Evolutionary conservation across 176 grass and related monocot species (phyloP).

Genomic region (Carex littledalei): DNA sequence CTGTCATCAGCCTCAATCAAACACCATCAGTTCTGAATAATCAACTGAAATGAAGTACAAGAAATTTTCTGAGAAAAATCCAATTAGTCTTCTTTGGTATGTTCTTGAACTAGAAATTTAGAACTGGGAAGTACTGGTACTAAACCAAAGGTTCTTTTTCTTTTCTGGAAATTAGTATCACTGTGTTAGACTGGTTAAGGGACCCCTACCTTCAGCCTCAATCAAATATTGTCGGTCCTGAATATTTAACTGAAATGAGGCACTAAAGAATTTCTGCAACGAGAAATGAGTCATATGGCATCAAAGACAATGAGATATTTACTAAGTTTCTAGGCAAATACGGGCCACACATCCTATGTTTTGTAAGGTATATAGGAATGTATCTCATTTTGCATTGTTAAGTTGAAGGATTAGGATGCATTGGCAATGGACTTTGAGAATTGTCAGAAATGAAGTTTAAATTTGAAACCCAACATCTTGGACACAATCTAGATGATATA

Average conservation of each 20-base stretch:
- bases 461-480: neutral
- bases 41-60: too few relatives aligned
- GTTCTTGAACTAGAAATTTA: too few relatives aligned
- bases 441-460: neutral
- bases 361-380: neutral
- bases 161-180: neutral
- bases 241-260: neutral
- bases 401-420: neutral
- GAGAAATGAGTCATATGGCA: neutral
- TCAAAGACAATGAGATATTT: neutral
- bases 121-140: neutral
- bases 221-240: neutral
- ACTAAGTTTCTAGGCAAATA: neutral
- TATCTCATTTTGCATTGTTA: neutral
- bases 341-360: neutral
- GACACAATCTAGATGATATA: neutral
- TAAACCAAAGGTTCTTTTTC: neutral
- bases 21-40: too few relatives aligned
- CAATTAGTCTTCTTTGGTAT: too few relatives aligned
- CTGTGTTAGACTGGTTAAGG: neutral
- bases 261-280: neutral
- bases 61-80: too few relatives aligned
- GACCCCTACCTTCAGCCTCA: neutral
- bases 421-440: neutral
- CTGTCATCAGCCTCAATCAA: too few relatives aligned